Evolutionary conservation across 1,284 basidiomycete genomes (phyloP).

Genomic region (Pisolithus thermaeus): DNA sequence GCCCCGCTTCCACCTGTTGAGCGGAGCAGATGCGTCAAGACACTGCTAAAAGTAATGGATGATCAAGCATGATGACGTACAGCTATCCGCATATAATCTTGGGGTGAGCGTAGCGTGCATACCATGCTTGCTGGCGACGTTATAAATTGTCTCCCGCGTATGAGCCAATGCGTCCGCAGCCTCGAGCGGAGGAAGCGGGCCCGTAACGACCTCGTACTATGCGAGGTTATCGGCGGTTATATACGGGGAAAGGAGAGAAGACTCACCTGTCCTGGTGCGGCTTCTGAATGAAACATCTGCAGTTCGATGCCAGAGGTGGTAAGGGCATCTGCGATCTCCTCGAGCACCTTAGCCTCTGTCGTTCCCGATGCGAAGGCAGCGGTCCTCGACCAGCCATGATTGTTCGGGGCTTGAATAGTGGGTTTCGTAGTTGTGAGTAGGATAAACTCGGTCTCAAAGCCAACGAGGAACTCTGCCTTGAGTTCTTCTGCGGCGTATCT

Average conservation of each 20-base stretch:
- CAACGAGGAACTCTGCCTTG: slow-evolving; percentile 52
- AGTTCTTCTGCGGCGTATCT: slow-evolving; percentile 35
- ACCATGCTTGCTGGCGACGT: slow-evolving; percentile 57
- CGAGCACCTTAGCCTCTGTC: slow-evolving; percentile 37
- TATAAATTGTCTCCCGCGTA: slow-evolving; percentile 62
- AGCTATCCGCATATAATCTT: slow-evolving; percentile 40
- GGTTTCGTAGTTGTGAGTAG: no score
- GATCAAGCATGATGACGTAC: slow-evolving; percentile 22
- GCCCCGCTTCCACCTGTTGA: slow-evolving; percentile 47
- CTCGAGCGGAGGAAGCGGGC: slow-evolving; percentile 56
- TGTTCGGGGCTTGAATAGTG: slow-evolving; percentile 42
- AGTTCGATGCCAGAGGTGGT: slow-evolving; percentile 42
- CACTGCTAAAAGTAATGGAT: background rate
- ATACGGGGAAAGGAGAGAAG: background rate
- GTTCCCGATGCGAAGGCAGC: slow-evolving; percentile 40
- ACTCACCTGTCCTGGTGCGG: slow-evolving; percentile 60
- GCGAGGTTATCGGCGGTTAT: background rate
- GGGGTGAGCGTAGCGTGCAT: slow-evolving; percentile 63
- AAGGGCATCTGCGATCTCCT: slow-evolving; percentile 50
- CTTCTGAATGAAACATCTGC: slow-evolving; percentile 57
- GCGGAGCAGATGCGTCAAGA: background rate
- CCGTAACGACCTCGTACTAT: slow-evolving; percentile 63
- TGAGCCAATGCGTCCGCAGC: slow-evolving; percentile 62
- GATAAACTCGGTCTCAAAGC: slow-evolving; percentile 66
- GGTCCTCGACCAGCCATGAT: slow-evolving; percentile 47